A percentile compares a stretch with the other conserved stretches of the same genome.
phyloP scores from a whole-genome alignment of 441 rosid species.

The Syzygium syzygioides region DNA sequence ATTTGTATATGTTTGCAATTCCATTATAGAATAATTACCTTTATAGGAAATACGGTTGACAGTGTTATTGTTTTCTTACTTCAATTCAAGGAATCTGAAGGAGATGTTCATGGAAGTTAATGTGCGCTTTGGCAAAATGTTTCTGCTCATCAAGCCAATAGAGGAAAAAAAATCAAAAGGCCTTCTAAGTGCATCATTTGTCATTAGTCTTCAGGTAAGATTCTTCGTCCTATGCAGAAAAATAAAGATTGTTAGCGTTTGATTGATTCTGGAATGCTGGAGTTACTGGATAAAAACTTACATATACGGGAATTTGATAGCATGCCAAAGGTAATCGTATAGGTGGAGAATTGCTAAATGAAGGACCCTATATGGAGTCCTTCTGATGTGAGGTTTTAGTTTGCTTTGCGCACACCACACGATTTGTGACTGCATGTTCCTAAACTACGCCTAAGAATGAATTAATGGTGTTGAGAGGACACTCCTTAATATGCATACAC shows the following conservation, averaged over 20 bases:
- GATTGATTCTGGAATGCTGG: not conserved
- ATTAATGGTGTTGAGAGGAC: not conserved
- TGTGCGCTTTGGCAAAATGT: not conserved
- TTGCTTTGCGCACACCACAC: rapidly evolving
- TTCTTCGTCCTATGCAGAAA: not conserved
- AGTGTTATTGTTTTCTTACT: not conserved
- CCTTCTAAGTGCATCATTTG: not conserved
- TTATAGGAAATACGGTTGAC: not conserved
- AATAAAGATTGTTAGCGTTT: not conserved
- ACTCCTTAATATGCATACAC: not conserved
- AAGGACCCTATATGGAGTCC: too few species aligned
- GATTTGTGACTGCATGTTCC: not conserved
- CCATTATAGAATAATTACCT: too few species aligned
- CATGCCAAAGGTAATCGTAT: not conserved
- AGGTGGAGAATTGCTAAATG: not conserved
- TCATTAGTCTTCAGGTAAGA: not conserved
- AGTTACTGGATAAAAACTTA: not conserved
- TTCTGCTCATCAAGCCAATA: not conserved
- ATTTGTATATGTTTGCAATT: not conserved
- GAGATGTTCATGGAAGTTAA: not conserved
- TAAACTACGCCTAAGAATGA: not conserved
- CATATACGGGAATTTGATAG: not conserved
- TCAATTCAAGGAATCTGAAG: not conserved
- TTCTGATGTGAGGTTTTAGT: not conserved
- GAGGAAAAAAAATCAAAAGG: not conserved